Evolutionary conservation across 108 stramenopile species (phyloP).

Genomic region (Pseudonitzschia multistriata): DNA sequence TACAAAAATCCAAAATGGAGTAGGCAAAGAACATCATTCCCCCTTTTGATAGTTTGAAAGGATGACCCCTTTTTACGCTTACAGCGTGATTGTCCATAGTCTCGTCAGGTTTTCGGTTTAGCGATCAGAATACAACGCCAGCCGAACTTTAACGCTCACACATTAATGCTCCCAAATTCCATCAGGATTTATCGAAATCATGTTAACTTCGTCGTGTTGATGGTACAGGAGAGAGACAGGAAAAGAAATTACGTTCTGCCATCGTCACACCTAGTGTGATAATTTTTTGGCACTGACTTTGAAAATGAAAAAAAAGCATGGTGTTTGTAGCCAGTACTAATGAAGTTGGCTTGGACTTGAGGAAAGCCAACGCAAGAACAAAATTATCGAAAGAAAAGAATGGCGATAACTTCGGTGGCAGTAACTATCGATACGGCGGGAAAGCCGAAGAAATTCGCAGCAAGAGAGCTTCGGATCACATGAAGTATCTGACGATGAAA

Average conservation of each 20-base stretch:
- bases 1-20: no score
- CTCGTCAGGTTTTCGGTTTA: no score
- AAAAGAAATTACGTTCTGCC: background rate
- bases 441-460: background rate
- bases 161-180: background rate
- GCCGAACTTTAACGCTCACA: constrained; percentile 5
- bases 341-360: background rate
- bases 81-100: no score
- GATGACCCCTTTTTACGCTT: no score
- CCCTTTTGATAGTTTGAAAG: no score
- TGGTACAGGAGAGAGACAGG: background rate
- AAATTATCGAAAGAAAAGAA: constrained; percentile 12
- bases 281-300: background rate
- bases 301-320: background rate
- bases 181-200: background rate
- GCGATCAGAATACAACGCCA: background rate
- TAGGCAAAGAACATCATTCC: no score
- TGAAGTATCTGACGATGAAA: background rate
- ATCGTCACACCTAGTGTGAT: background rate
- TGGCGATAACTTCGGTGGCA: background rate
- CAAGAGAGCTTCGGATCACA: background rate
- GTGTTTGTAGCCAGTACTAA: background rate
- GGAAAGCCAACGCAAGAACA: background rate
- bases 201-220: background rate
- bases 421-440: background rate